Evolutionary conservation across 1,139 yeast species (phyloP).

Genomic region (Saccharomycopsis hybrid): DNA sequence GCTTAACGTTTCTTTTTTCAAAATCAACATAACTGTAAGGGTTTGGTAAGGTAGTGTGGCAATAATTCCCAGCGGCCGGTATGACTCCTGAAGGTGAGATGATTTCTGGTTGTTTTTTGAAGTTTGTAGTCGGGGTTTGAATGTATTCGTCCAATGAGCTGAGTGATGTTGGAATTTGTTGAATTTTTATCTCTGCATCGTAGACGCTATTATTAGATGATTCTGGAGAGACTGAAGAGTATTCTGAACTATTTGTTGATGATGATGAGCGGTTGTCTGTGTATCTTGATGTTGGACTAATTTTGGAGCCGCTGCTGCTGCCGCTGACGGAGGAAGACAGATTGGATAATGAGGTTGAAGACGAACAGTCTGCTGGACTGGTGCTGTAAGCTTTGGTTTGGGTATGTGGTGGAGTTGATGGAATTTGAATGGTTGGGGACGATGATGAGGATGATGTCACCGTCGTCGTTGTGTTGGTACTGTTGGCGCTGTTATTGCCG

Average conservation of each 20-base stretch:
- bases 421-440: neutral
- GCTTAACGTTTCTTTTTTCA: neutral
- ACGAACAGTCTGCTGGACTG: neutral
- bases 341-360: slow-evolving; percentile 3
- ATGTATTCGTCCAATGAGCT: slow-evolving; percentile 14
- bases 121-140: slow-evolving; percentile 18
- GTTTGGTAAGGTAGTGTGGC: slow-evolving; percentile 8
- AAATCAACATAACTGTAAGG: slow-evolving; percentile 11
- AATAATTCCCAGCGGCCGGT: too few relatives aligned
- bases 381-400: neutral
- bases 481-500: neutral
- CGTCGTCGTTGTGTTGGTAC: too few relatives aligned
- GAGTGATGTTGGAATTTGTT: slow-evolving; percentile 5
- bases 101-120: too few relatives aligned
- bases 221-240: slow-evolving; percentile 11
- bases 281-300: slow-evolving; percentile 14
- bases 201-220: slow-evolving; percentile 14
- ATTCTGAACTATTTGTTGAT: neutral
- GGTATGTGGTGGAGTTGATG: too few relatives aligned
- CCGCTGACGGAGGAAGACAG: too few relatives aligned
- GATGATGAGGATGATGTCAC: too few relatives aligned
- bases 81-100: too few relatives aligned
- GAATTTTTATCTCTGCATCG: slow-evolving; percentile 10
- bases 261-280: too few relatives aligned
- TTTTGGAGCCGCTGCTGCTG: too few relatives aligned